A percentile compares a stretch with the other conserved stretches of the same genome.
Conservation (phyloP, 2,329 filamentous ascomycete species). For the Tolypocladium ovalisporum region DNA sequence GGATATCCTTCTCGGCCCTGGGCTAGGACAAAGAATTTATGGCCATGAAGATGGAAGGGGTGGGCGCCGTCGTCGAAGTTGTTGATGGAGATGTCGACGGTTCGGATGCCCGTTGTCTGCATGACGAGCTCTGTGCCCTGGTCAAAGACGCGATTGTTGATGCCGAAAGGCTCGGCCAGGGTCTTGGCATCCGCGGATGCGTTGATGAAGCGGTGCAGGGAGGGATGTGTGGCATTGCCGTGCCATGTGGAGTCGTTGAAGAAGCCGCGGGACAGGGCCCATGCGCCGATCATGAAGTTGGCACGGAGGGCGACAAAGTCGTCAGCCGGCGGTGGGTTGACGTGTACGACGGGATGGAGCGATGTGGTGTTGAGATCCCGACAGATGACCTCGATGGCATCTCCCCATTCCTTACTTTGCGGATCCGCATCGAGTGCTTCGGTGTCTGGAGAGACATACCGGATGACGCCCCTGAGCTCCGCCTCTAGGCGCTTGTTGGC, state of each 20-base stretch:
- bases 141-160: conserved; percentile 19
- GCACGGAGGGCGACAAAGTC: conserved; percentile 33
- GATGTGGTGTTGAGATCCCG: conserved; percentile 40
- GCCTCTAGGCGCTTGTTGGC: conserved; percentile 18
- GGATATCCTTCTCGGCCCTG: conserved; percentile 24
- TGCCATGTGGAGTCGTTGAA: conserved; percentile 42
- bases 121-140: conserved; percentile 28
- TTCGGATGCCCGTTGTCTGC: conserved; percentile 38
- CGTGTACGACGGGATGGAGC: conserved; percentile 26
- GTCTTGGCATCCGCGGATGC: conserved; percentile 6
- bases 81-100: conserved; percentile 48
- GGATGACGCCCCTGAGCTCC: conserved; percentile 19
- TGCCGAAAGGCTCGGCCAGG: conserved; percentile 7
- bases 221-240: conserved; percentile 22
- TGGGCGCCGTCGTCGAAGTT: conserved; percentile 40
- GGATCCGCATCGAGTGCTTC: conserved; percentile 9
- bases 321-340: conserved; percentile 26
- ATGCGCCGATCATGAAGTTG: conserved; percentile 44
- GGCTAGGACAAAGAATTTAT: conserved; percentile 38
- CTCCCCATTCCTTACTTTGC: conserved; percentile 36
- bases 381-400: conserved; percentile 35
- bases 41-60: conserved; percentile 47
- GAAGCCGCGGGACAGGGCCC: conserved; percentile 40
- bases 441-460: conserved; percentile 10
- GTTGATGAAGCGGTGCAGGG: conserved; percentile 24